Evolutionary conservation across 768 basidiomycete species (phyloP), one percentile per base, ranked within the genome.

Genomic region (Tremella fuciformis): DNA sequence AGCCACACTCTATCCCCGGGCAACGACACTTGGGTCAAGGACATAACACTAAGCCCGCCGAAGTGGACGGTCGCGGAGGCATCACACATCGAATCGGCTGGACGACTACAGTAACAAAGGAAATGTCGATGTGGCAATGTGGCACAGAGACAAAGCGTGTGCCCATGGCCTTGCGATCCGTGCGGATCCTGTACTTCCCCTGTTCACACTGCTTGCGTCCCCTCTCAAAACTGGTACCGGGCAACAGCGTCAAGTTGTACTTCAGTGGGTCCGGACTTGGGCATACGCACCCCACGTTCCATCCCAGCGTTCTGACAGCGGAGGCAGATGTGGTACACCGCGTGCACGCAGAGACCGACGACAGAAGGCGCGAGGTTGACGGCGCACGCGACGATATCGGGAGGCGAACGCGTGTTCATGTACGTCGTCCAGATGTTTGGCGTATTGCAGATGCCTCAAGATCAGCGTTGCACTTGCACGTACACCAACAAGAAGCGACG

Each of bases 381-480:
- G n/a, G 57, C 47, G 56, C 74, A 76, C 18, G 75, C 75, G 16
- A 60, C 48, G 53, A 73, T 53, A 63, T 73, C 75, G 29, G 71
- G 66, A 7, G 74, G 76, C 8, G 62, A 54, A 18, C 26, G 16
- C 54, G 60, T 62, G 67, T 77, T 75, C n/a, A 75, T 64, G 65
- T 74, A 77, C 2, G 65, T 61, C n/a, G 72, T 74, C 70, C 70
- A 72, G 55, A 74, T 67, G 59, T 73, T 73, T 26, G 70, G 72
- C 3, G 66, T 68, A 16, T 57, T 47, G 39, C 40, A 25, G 26
- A 53, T 25, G 34, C 13, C 46, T 37, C 6, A 8, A 19, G 24
- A 38, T 42, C 53, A 15, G 48, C 47, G 38, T 60, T 67, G 29
- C 11, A 4, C 29, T n/a, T n/a, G n/a, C 29, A 4, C 11, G 29